phyloP scores from a whole-genome alignment of 2,329 filamentous ascomycete species.

The Trichophyton schoenleinii region DNA sequence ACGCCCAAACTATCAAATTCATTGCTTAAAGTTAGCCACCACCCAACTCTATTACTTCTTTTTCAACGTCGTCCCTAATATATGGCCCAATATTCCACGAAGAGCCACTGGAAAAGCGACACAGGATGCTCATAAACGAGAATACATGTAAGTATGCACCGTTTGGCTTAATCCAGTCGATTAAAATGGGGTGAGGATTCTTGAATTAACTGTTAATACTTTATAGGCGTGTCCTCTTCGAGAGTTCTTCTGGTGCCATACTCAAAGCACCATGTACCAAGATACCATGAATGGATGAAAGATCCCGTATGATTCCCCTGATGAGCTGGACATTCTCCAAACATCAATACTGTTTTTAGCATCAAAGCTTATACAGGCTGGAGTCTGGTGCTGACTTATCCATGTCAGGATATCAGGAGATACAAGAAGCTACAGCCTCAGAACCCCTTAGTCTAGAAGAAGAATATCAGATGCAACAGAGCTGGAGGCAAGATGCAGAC shows the following conservation, averaged over 20 bases:
- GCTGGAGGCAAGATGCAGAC: conserved; percentile 68
- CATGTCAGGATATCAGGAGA: conserved; percentile 38
- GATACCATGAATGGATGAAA: conserved; percentile 88
- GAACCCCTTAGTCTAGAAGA: conserved; percentile 67
- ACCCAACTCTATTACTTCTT: background rate
- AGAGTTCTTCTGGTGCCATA: conserved; percentile 72
- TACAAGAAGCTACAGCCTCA: conserved; percentile 76
- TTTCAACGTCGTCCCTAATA: background rate
- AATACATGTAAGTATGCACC: background rate
- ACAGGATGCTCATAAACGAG: background rate
- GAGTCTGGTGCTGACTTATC: background rate
- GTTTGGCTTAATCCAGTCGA: background rate
- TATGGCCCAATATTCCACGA: background rate
- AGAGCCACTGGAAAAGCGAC: background rate
- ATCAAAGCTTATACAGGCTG: background rate
- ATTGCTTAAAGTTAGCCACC: too few species aligned
- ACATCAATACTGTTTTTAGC: too few species aligned
- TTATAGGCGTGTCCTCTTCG: conserved; percentile 41
- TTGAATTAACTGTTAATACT: background rate
- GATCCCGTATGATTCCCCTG: conserved; percentile 43
- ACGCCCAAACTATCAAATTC: too few species aligned
- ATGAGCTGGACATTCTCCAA: background rate
- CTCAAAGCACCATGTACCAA: conserved; percentile 63
- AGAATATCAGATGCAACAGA: conserved; percentile 82
- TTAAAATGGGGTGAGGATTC: background rate